These are phyloP conservation scores for Aphanomyces stellatus DNA, from an alignment of 352 stramenopile species.

Conservation along the genomic window DNA sequence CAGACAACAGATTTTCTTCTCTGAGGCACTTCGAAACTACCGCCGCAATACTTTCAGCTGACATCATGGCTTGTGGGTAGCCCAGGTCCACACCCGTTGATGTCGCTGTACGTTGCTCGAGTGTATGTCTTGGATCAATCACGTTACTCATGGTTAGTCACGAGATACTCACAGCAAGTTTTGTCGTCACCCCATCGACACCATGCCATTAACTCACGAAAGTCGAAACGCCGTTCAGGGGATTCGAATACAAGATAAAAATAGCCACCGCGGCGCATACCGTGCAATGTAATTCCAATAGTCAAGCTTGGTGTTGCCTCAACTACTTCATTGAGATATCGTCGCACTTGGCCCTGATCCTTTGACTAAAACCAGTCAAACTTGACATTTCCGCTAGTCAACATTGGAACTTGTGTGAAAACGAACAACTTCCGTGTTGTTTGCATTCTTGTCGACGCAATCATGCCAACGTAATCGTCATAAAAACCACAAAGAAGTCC, in stretches of 20 bases:
- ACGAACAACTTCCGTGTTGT: not conserved
- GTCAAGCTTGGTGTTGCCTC: not conserved
- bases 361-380: not conserved
- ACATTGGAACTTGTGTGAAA: not conserved
- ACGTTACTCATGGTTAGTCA: not conserved
- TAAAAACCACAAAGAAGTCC: not conserved
- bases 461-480: not conserved
- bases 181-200: not conserved
- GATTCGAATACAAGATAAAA: not conserved
- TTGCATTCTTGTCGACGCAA: not conserved
- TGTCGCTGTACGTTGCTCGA: not conserved
- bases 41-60: not conserved
- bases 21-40: not conserved
- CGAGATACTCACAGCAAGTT: not conserved
- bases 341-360: not conserved
- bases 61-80: too few relatives aligned
- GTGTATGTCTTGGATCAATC: not conserved
- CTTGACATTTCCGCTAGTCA: not conserved
- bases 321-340: not conserved
- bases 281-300: not conserved
- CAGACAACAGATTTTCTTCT: not conserved
- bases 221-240: not conserved
- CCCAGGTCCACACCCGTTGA: too few relatives aligned
- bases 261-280: not conserved
- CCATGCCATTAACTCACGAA: not conserved